A percentile compares a stretch with the other conserved stretches of the same genome.
phyloP scores from a whole-genome alignment of 371 early-diverging fungal genomes.

The Nematocida sp. region DNA sequence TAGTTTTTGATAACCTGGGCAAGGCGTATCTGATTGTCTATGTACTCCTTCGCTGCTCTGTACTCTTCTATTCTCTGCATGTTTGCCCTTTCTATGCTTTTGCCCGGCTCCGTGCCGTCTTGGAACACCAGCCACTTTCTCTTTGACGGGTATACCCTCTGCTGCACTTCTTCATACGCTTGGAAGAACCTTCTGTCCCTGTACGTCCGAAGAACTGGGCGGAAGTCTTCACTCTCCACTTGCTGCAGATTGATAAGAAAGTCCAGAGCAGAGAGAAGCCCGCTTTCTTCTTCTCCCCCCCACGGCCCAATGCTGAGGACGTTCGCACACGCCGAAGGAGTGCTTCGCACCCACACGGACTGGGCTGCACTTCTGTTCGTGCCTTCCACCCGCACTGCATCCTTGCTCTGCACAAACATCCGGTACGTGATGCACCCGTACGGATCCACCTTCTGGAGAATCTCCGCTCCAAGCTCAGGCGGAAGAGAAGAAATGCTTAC shows the following conservation, averaged over 20 bases:
- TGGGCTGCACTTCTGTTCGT: background rate
- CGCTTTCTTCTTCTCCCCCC: background rate
- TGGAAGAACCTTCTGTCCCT: constrained; percentile 8
- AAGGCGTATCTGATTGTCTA: constrained; percentile 30
- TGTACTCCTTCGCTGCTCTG: constrained; percentile 33
- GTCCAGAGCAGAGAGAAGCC: constrained; percentile 11
- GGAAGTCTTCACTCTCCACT: constrained; percentile 11
- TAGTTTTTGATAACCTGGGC: no score
- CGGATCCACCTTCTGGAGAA: constrained; percentile 8
- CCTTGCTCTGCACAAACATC: constrained; percentile 19
- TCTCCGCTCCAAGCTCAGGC: constrained; percentile 11
- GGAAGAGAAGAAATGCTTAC: constrained; percentile 33
- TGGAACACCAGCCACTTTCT: constrained; percentile 28
- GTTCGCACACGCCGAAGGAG: background rate
- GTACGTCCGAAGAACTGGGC: constrained; percentile 19
- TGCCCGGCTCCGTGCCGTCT: background rate
- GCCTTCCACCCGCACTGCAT: background rate
- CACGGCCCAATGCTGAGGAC: constrained; percentile 10
- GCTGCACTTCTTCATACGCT: constrained; percentile 4
- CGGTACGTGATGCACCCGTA: constrained; percentile 45
- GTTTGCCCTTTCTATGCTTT: background rate
- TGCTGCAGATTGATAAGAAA: constrained; percentile 29
- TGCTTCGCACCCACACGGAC: constrained; percentile 1
- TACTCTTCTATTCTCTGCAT: constrained; percentile 20
- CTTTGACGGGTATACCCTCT: constrained; percentile 9